Evolutionary conservation across 345 rosid genomes (phyloP).

Genomic region (Eucalyptus erythrocorys): DNA sequence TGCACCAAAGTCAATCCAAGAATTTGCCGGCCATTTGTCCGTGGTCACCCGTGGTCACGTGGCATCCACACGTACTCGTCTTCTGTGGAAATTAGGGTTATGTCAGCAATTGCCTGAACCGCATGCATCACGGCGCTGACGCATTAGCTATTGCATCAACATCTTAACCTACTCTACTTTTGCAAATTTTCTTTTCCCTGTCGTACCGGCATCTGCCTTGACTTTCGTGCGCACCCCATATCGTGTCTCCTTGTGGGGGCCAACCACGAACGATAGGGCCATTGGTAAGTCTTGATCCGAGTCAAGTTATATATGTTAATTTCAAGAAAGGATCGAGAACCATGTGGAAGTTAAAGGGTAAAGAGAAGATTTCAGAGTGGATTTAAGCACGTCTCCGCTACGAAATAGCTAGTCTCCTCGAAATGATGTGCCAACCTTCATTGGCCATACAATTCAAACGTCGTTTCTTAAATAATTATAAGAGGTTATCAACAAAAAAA

Average conservation of each 20-base stretch:
- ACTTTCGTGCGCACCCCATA: background rate
- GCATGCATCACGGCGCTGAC: background rate
- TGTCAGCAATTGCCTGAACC: background rate
- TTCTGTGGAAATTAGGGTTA: background rate
- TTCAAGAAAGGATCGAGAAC: background rate
- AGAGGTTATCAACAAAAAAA: background rate
- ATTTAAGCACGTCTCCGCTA: too few relatives aligned
- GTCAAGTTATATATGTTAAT: background rate
- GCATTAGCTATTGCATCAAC: background rate
- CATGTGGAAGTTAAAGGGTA: background rate
- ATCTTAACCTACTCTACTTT: background rate
- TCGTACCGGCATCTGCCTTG: background rate
- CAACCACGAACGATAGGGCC: background rate
- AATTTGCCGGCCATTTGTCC: background rate
- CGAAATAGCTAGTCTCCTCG: background rate
- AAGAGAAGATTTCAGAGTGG: background rate
- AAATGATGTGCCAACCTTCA: background rate
- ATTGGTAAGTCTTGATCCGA: background rate
- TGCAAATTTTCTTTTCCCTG: too few relatives aligned
- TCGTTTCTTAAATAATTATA: background rate
- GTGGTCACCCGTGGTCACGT: too few relatives aligned
- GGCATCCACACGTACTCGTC: background rate
- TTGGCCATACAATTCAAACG: background rate
- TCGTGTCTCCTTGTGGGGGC: background rate
- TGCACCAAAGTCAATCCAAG: background rate